phyloP scores from a whole-genome alignment of 108 stramenopile genomes.

The Bacterosira constricta region DNA sequence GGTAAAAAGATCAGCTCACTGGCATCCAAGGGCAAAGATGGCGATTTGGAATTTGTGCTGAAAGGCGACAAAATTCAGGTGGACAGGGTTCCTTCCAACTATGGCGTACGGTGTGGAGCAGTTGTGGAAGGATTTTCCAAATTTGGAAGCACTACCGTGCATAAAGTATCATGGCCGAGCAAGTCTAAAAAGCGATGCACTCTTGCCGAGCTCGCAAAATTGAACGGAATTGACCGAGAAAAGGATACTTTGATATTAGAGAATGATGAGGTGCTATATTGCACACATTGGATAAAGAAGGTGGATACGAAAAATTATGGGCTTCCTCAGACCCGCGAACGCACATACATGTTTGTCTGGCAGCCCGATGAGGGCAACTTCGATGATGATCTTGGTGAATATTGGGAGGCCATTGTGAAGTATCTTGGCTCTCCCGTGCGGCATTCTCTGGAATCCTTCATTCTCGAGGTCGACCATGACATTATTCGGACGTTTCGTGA shows the following conservation, averaged over 20 bases:
- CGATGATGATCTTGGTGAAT: slow-evolving; percentile 70
- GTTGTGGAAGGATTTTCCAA: slow-evolving; percentile 60
- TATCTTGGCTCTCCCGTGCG: slow-evolving; percentile 65
- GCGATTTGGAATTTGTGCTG: slow-evolving; percentile 36
- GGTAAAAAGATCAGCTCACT: slow-evolving; percentile 54
- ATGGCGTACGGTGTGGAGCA: slow-evolving; percentile 69
- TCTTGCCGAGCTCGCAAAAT: slow-evolving; percentile 54
- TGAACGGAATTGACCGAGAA: slow-evolving; percentile 53
- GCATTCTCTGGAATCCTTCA: slow-evolving; percentile 75
- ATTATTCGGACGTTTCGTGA: slow-evolving; percentile 75
- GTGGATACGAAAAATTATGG: slow-evolving; percentile 81
- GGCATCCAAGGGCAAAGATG: slow-evolving; percentile 29
- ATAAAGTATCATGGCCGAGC: slow-evolving; percentile 33
- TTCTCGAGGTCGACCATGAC: slow-evolving; percentile 72
- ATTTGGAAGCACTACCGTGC: slow-evolving; percentile 4
- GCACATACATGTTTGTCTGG: slow-evolving; percentile 81
- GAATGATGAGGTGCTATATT: slow-evolving; percentile 60
- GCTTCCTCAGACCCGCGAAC: slow-evolving; percentile 77
- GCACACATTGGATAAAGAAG: slow-evolving; percentile 61
- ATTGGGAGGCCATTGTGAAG: slow-evolving; percentile 63
- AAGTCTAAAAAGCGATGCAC: slow-evolving; percentile 46
- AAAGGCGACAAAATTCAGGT: slow-evolving; percentile 44
- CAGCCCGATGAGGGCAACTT: slow-evolving; percentile 41
- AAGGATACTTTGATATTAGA: slow-evolving; percentile 63
- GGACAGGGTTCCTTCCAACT: slow-evolving; percentile 55